Evolutionary conservation across 331 rosid genomes (phyloP).

Genomic region (Acacia concinna): DNA sequence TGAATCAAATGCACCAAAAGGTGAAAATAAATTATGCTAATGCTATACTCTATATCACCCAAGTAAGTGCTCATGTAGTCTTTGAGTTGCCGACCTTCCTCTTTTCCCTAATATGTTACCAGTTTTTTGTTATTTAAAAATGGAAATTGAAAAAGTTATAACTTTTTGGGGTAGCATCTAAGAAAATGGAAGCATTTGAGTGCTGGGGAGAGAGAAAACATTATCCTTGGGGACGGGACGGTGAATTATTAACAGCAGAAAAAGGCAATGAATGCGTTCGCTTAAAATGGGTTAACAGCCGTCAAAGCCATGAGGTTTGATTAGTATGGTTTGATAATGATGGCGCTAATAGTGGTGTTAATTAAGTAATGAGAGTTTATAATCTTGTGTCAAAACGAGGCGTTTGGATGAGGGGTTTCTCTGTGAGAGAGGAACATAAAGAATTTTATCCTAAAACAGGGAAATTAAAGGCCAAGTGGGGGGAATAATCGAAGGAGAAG

Average conservation of each 20-base stretch:
- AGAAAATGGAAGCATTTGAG: slow-evolving; percentile 23
- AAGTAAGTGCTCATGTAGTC: slow-evolving; percentile 33
- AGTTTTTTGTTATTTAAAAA: neutral
- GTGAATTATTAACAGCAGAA: slow-evolving; percentile 25
- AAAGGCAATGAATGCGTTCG: slow-evolving; percentile 25
- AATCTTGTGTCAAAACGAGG: slow-evolving; percentile 41
- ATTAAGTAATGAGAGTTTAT: no score
- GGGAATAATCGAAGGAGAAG: slow-evolving; percentile 30
- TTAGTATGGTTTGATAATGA: slow-evolving; percentile 25
- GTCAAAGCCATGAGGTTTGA: slow-evolving; percentile 13
- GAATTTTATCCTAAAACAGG: slow-evolving; percentile 40
- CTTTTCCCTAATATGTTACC: neutral
- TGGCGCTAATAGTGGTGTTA: slow-evolving; percentile 28
- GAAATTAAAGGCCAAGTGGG: slow-evolving; percentile 22
- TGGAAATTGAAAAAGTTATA: neutral
- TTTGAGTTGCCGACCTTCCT: slow-evolving; percentile 44
- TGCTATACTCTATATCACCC: neutral
- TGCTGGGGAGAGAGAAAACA: neutral
- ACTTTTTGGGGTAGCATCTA: slow-evolving; percentile 21
- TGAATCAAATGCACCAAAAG: slow-evolving; percentile 18
- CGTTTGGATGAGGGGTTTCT: slow-evolving; percentile 1
- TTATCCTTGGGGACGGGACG: slow-evolving; percentile 11
- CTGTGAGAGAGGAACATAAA: slow-evolving; percentile 30
- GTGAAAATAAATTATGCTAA: neutral
- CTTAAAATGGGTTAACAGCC: slow-evolving; percentile 37